These are phyloP conservation scores for Neurospora sp. DNA, from an alignment of 495 filamentous ascomycete species.

Conservation along the genomic window DNA sequence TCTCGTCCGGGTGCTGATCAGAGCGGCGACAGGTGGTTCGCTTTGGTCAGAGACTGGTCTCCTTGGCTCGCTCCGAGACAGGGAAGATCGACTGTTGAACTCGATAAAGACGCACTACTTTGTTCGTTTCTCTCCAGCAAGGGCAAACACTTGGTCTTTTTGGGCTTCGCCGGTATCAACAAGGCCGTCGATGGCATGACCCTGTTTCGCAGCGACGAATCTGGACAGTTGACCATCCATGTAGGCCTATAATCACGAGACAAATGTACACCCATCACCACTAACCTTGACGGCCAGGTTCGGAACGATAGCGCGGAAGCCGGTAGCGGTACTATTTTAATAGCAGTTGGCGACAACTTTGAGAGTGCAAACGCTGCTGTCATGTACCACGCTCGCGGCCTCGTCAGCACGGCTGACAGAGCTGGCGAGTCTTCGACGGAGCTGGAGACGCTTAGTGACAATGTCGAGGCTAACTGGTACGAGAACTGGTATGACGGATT, in stretches of 20 bases:
- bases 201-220: conserved; percentile 52
- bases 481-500: conserved; percentile 84
- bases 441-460: conserved; percentile 33
- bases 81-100: conserved; percentile 51
- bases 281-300: conserved; percentile 18
- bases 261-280: background rate
- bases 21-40: conserved; percentile 52
- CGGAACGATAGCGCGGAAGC: conserved; percentile 51
- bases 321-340: conserved; percentile 55
- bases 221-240: conserved; percentile 58
- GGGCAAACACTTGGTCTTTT: conserved; percentile 69
- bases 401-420: conserved; percentile 35
- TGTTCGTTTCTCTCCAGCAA: conserved; percentile 62
- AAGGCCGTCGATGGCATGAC: conserved; percentile 48
- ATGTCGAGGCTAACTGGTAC: conserved; percentile 48
- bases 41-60: conserved; percentile 65
- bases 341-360: conserved; percentile 63
- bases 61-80: conserved; percentile 88
- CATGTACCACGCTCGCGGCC: conserved; percentile 73
- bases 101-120: conserved; percentile 70
- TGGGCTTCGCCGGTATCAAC: conserved; percentile 69
- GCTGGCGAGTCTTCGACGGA: conserved; percentile 22
- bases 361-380: conserved; percentile 69
- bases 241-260: conserved; percentile 29
- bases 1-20: conserved; percentile 1